phyloP scores from a whole-genome alignment of 768 basidiomycete species.

The Saitozyma podzolica region DNA sequence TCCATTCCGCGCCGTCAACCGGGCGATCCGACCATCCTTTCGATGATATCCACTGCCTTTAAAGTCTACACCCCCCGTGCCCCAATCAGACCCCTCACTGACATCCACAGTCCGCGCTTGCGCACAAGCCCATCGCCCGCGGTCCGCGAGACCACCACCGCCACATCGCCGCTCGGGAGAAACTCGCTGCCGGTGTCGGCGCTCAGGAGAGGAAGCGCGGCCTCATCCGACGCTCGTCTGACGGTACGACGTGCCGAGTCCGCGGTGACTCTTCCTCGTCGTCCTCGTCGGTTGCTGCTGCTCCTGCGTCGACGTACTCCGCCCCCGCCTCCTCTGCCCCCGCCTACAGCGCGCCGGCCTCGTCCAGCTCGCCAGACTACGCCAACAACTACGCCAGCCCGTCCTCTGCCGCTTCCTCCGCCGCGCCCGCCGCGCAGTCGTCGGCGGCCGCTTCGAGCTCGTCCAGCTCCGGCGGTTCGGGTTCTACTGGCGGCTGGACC shows the following conservation, averaged over 20 bases:
- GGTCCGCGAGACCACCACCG: constrained; percentile 21
- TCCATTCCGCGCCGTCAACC: not conserved
- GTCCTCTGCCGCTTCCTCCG: constrained; percentile 9
- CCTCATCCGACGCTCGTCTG: constrained; percentile 24
- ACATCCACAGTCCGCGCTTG: constrained; percentile 14
- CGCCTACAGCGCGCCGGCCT: not conserved
- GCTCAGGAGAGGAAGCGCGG: constrained; percentile 15
- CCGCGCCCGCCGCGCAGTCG: constrained; percentile 5
- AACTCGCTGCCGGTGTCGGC: constrained; percentile 15
- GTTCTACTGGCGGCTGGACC: constrained; percentile 24
- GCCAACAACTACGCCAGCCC: constrained; percentile 1
- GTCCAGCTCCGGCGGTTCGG: not conserved
- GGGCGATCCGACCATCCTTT: not conserved
- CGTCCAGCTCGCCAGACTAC: not conserved
- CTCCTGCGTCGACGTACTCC: constrained; percentile 26
- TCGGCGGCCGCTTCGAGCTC: not conserved
- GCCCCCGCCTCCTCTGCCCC: constrained; percentile 43
- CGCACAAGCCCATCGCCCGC: constrained; percentile 2
- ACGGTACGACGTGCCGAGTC: constrained; percentile 40
- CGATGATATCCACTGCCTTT: constrained; percentile 2
- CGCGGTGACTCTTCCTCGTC: constrained; percentile 8
- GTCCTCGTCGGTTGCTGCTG: constrained; percentile 6
- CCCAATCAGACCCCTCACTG: constrained; percentile 2
- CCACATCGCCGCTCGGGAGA: constrained; percentile 32
- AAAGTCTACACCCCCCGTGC: not conserved